Evolutionary conservation across 1,284 basidiomycete species (phyloP).

Genomic region (Cutaneotrichosporon cutaneum): DNA sequence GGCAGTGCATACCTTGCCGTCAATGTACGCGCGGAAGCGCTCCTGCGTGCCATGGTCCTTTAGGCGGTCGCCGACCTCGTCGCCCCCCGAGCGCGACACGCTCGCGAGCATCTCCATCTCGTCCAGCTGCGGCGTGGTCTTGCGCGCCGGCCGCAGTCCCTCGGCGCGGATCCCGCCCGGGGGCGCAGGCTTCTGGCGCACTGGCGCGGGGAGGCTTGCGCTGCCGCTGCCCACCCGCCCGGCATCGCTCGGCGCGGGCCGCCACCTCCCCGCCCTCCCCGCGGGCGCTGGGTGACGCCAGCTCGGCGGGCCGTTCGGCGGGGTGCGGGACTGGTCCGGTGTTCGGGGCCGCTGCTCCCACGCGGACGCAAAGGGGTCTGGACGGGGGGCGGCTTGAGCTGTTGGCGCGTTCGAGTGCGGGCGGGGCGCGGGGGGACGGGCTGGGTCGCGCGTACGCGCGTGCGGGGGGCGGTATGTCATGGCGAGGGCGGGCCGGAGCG

Average conservation of each 20-base stretch:
- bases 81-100: slow-evolving; percentile 47
- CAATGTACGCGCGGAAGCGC: slow-evolving; percentile 45
- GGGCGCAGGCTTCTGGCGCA: too few relatives aligned
- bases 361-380: too few relatives aligned
- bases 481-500: not conserved
- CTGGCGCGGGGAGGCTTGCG: too few relatives aligned
- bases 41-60: slow-evolving; percentile 45
- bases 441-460: not conserved
- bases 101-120: slow-evolving; percentile 46
- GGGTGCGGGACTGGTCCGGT: not conserved
- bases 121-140: slow-evolving; percentile 8
- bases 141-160: not conserved
- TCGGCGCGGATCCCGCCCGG: not conserved
- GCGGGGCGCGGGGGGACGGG: too few relatives aligned
- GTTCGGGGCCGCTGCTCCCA: too few relatives aligned
- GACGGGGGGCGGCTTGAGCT: too few relatives aligned
- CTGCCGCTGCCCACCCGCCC: too few relatives aligned
- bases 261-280: too few relatives aligned
- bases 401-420: not conserved
- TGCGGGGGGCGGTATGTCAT: slow-evolving; percentile 14
- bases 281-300: too few relatives aligned
- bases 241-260: too few relatives aligned
- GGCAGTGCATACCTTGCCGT: slow-evolving; percentile 38
- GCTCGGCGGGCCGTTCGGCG: not conserved
- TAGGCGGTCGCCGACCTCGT: slow-evolving; percentile 49